Evolutionary conservation across 306 rosid species (phyloP).

Genomic region (Vigna nakashimae): DNA sequence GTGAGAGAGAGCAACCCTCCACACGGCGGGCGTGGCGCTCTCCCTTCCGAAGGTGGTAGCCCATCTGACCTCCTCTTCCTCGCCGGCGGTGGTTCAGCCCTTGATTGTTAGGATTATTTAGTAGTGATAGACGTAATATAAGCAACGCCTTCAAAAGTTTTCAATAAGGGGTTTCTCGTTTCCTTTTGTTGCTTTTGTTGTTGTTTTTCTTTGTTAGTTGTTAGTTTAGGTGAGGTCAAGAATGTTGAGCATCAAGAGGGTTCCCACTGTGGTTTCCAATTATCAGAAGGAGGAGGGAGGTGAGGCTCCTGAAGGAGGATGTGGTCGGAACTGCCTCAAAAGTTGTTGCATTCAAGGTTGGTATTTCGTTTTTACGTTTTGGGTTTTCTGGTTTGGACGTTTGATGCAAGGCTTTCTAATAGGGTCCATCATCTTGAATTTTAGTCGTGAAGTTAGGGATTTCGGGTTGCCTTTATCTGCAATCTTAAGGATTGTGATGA

Average conservation of each 20-base stretch:
- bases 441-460: background rate
- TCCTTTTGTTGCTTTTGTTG: constrained; percentile 1
- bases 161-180: background rate
- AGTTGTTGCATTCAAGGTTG: constrained; percentile 85
- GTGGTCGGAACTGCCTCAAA: constrained; percentile 85
- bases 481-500: background rate
- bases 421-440: background rate
- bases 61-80: constrained; percentile 99
- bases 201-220: background rate
- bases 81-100: constrained; percentile 78
- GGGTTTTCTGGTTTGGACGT: background rate
- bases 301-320: constrained; percentile 64
- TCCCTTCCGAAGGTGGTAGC: constrained; percentile 99
- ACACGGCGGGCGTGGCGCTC: constrained; percentile 99
- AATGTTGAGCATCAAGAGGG: constrained; percentile 94
- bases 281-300: constrained; percentile 76
- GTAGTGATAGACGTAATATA: background rate
- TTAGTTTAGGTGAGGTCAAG: constrained; percentile 36
- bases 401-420: background rate
- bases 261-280: constrained; percentile 89
- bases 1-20: constrained; percentile 87
- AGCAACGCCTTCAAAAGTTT: background rate
- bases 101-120: background rate
- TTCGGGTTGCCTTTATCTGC: background rate
- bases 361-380: background rate